Conservation (phyloP, 805 yeast species). For the Ogataea nakhonphanomensis region DNA sequence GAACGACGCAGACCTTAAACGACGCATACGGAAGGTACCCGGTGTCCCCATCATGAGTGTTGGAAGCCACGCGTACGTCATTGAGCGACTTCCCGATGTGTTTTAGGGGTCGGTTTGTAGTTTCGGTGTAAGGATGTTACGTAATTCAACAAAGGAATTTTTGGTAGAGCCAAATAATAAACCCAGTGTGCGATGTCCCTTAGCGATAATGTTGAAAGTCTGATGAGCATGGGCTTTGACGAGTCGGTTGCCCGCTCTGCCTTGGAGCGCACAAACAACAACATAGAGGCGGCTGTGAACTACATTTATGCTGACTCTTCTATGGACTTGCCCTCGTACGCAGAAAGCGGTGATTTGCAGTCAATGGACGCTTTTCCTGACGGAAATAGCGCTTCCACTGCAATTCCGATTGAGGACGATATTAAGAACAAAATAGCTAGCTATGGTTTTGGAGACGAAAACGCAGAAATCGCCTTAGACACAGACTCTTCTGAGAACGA, state of each 20-base stretch:
- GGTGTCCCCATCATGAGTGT: conserved; percentile 98
- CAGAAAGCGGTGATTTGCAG: conserved; percentile 8
- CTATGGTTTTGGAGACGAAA: conserved; percentile 17
- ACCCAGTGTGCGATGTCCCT: conserved; percentile 15
- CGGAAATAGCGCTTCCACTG: conserved; percentile 15
- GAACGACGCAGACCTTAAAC: conserved; percentile 93
- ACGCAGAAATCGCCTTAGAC: conserved; percentile 4
- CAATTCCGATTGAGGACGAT: conserved; percentile 25
- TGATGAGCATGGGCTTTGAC: conserved; percentile 30
- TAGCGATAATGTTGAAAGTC: conserved; percentile 21
- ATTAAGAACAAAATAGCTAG: conserved; percentile 22
- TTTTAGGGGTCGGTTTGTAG: conserved; percentile 37
- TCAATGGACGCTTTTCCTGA: conserved; percentile 8
- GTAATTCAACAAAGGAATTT: not conserved
- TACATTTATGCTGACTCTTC: conserved; percentile 32
- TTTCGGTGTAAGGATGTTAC: conserved; percentile 9
- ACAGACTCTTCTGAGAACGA: conserved; percentile 4
- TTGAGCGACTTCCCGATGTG: conserved; percentile 95
- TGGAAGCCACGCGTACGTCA: conserved; percentile 86
- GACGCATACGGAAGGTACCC: conserved; percentile 92
- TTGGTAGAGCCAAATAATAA: not conserved
- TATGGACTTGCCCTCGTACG: conserved; percentile 16
- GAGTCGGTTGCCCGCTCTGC: conserved; percentile 33
- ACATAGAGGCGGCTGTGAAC: conserved; percentile 34
- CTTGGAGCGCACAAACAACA: conserved; percentile 29